phyloP scores from a whole-genome alignment of 2,329 filamentous ascomycete genomes.

The Aspergillus intermedius region DNA sequence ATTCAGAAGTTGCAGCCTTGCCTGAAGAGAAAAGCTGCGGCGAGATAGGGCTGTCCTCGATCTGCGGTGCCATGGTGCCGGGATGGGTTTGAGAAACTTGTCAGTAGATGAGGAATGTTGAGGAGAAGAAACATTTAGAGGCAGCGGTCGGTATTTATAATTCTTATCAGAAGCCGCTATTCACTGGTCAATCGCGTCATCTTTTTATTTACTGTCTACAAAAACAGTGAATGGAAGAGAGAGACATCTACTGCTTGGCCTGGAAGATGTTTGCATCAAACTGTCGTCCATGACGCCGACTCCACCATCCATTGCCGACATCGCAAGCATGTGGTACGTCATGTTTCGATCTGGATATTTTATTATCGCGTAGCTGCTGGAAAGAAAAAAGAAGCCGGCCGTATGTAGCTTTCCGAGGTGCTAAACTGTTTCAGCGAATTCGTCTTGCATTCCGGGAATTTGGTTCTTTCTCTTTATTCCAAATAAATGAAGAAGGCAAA shows the following conservation, averaged over 20 bases:
- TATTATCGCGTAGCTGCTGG: not conserved
- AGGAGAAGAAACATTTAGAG: not conserved
- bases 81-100: not conserved
- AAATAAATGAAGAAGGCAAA: too few relatives aligned
- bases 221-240: not conserved
- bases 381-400: not conserved
- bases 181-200: not conserved
- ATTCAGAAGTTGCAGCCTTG: slow-evolving; percentile 1
- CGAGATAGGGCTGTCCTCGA: not conserved
- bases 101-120: not conserved
- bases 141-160: not conserved
- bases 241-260: not conserved
- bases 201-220: not conserved
- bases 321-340: not conserved
- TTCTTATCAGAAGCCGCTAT: not conserved
- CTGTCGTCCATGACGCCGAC: too few relatives aligned
- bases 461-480: too few relatives aligned
- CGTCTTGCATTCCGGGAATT: not conserved
- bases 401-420: not conserved
- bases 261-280: not conserved
- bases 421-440: not conserved
- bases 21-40: not conserved
- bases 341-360: not conserved
- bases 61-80: slow-evolving; percentile 1
- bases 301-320: not conserved